A percentile compares a stretch with the other conserved stretches of the same genome.
phyloP scores from a whole-genome alignment of 2,329 filamentous ascomycete species.

The Penicillium hordei region DNA sequence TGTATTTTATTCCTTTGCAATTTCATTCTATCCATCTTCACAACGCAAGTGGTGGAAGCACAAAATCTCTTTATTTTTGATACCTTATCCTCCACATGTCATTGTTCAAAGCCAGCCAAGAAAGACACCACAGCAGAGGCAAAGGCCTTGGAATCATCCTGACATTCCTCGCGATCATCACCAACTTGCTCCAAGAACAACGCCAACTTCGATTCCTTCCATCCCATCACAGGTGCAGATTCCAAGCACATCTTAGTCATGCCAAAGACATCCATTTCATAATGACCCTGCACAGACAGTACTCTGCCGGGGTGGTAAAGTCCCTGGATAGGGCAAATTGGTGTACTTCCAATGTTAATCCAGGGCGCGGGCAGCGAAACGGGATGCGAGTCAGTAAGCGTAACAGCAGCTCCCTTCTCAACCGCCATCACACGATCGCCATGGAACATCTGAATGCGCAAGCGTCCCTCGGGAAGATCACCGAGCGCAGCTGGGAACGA shows the following conservation, averaged over 20 bases:
- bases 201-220: conserved; percentile 27
- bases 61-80: neutral
- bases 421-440: conserved; percentile 28
- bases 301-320: conserved; percentile 26
- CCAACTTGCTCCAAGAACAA: conserved; percentile 27
- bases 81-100: neutral
- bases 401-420: conserved; percentile 20
- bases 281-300: conserved; percentile 26
- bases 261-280: conserved; percentile 28
- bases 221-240: conserved; percentile 22
- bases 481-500: conserved; percentile 18
- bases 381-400: conserved; percentile 20
- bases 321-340: conserved; percentile 27
- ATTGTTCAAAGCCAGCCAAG: conserved; percentile 22
- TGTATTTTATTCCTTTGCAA: neutral
- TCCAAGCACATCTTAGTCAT: conserved; percentile 27
- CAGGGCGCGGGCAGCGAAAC: conserved; percentile 25
- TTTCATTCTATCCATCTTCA: neutral
- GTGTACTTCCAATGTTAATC: conserved; percentile 28
- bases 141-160: conserved; percentile 25
- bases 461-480: conserved; percentile 14
- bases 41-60: neutral
- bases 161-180: conserved; percentile 19
- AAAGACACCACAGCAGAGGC: conserved; percentile 27
- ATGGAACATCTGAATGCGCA: conserved; percentile 29